Percentiles rank a stretch among this genome's conserved stretches.
phyloP scores from a whole-genome alignment of 2,329 filamentous ascomycete genomes.

The Fonsecaea nubica region DNA sequence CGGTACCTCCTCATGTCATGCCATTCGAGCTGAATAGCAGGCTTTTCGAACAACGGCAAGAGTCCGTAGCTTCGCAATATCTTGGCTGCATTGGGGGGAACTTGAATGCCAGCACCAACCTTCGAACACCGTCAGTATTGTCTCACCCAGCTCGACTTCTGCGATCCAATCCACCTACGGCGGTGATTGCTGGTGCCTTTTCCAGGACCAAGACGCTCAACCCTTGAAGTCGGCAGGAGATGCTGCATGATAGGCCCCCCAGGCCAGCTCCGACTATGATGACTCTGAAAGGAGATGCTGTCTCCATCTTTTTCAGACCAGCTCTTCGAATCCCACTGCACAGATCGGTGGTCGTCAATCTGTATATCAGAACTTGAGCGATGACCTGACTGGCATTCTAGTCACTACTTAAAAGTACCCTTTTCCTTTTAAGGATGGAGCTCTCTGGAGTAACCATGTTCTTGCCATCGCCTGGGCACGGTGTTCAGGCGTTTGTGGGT shows the following conservation, averaged over 20 bases:
- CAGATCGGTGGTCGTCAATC: not conserved
- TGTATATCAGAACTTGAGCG: not conserved
- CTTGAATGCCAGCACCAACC: conserved; percentile 45
- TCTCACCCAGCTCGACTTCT: not conserved
- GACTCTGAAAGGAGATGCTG: conserved; percentile 12
- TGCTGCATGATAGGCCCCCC: conserved; percentile 21
- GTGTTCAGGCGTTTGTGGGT: not conserved
- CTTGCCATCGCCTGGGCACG: conserved; percentile 1
- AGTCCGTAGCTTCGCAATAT: conserved; percentile 43
- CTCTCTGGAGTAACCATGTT: not conserved
- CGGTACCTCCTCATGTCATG: conserved; percentile 43
- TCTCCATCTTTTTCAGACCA: conserved; percentile 3
- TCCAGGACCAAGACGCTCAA: conserved; percentile 16
- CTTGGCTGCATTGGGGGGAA: conserved; percentile 44
- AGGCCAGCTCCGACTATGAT: conserved; percentile 47
- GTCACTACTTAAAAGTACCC: not conserved
- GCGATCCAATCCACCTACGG: conserved; percentile 18
- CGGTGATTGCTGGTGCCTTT: conserved; percentile 22
- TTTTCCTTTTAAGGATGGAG: not conserved
- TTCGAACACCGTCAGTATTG: not conserved
- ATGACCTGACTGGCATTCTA: not conserved
- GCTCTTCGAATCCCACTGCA: not conserved
- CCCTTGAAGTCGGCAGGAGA: conserved; percentile 18
- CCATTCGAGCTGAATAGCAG: conserved; percentile 41
- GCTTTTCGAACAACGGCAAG: conserved; percentile 36